A percentile compares a stretch with the other conserved stretches of the same genome.
Evolutionary conservation across 805 yeast genomes (phyloP).

Genomic region (Pichia sporocuriosa): DNA sequence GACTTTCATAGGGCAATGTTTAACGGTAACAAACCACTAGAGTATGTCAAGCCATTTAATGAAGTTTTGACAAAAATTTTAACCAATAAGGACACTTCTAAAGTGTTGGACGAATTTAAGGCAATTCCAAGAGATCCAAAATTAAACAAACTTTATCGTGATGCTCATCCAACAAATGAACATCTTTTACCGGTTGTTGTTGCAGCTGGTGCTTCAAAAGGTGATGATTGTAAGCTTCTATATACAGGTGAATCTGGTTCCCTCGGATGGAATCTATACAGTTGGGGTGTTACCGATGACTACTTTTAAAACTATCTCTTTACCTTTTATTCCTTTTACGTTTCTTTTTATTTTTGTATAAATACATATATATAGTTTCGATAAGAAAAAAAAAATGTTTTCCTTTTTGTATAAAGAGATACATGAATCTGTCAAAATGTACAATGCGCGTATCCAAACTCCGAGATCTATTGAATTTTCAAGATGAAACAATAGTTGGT

Average conservation of each 20-base stretch:
- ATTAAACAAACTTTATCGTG: constrained; percentile 28
- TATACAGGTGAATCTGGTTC: constrained; percentile 39
- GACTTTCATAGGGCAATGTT: constrained; percentile 37
- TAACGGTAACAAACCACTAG: constrained; percentile 22
- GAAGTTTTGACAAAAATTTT: constrained; percentile 37
- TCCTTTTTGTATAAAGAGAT: too few species aligned
- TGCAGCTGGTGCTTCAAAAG: constrained; percentile 48
- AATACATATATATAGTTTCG: too few species aligned
- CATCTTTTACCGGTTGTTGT: constrained; percentile 66
- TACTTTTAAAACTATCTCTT: not conserved
- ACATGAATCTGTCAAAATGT: too few species aligned
- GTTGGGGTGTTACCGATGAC: constrained; percentile 26
- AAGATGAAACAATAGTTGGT: too few species aligned
- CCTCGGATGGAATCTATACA: constrained; percentile 68
- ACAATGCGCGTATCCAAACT: too few species aligned
- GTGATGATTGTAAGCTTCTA: constrained; percentile 37
- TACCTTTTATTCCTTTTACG: not conserved
- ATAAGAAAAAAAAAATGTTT: too few species aligned
- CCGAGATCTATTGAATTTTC: too few species aligned
- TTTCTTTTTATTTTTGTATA: not conserved
- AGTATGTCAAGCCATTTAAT: constrained; percentile 52
- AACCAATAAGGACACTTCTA: constrained; percentile 20
- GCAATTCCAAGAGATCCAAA: constrained; percentile 24
- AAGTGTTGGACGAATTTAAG: constrained; percentile 33
- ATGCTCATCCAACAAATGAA: constrained; percentile 72